These are phyloP conservation scores for Sporothrix globosa DNA, from an alignment of 2,329 filamentous ascomycete genomes.

Conservation along the genomic window DNA sequence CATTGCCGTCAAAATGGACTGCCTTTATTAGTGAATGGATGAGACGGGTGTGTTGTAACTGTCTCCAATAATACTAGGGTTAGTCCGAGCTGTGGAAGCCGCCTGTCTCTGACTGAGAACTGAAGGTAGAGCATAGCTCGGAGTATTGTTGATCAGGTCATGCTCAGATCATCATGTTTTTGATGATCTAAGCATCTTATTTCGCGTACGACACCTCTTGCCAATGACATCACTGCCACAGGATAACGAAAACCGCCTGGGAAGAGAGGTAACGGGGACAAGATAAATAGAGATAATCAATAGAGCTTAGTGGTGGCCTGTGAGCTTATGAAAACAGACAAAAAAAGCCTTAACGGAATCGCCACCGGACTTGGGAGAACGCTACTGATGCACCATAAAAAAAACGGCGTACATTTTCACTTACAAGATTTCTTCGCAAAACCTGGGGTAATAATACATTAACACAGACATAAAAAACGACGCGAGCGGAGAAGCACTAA, in stretches of 20 bases:
- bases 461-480: not conserved
- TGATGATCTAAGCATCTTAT: too few relatives aligned
- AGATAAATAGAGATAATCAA: not conserved
- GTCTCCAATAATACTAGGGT: too few relatives aligned
- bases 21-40: too few relatives aligned
- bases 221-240: not conserved
- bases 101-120: too few relatives aligned
- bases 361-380: too few relatives aligned
- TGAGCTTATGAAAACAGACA: not conserved
- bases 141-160: not conserved
- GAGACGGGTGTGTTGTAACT: too few relatives aligned
- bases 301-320: too few relatives aligned
- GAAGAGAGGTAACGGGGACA: too few relatives aligned
- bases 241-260: constrained; percentile 7
- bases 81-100: too few relatives aligned
- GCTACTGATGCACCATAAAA: not conserved
- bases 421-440: constrained; percentile 15
- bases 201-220: not conserved
- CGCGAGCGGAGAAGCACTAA: constrained; percentile 6
- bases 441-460: constrained; percentile 9
- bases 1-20: not conserved
- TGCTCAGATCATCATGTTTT: not conserved
- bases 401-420: not conserved
- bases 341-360: not conserved
- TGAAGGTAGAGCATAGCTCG: too few relatives aligned